These are phyloP conservation scores for Clitocybe nebularis DNA, from an alignment of 1,284 basidiomycete genomes.

Conservation along the genomic window DNA sequence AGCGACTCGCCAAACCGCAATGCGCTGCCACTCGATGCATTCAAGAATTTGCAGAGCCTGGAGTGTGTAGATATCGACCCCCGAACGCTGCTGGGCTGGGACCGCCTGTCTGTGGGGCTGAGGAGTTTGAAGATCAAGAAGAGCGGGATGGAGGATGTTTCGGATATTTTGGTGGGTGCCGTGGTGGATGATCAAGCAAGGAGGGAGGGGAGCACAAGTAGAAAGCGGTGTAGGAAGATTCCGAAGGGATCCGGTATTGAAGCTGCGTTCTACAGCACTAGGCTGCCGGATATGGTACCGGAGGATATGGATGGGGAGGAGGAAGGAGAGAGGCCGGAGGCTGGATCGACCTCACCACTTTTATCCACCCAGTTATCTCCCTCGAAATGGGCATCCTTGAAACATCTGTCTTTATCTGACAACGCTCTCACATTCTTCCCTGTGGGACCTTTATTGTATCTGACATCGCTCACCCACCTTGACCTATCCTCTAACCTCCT, in stretches of 20 bases:
- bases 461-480: slow-evolving; percentile 80
- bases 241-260: slow-evolving; percentile 38
- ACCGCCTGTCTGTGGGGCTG: slow-evolving; percentile 68
- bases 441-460: slow-evolving; percentile 63
- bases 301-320: slow-evolving; percentile 46
- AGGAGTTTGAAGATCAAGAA: slow-evolving; percentile 71
- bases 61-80: slow-evolving; percentile 82
- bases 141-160: slow-evolving; percentile 81
- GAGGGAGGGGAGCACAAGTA: slow-evolving; percentile 49
- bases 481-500: slow-evolving; percentile 90
- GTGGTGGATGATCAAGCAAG: slow-evolving; percentile 72
- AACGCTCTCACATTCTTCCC: slow-evolving; percentile 85
- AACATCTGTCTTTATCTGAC: slow-evolving; percentile 75
- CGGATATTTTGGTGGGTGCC: slow-evolving; percentile 73
- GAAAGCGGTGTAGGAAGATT: slow-evolving; percentile 43
- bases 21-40: slow-evolving; percentile 76
- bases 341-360: slow-evolving; percentile 25
- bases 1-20: slow-evolving; percentile 72
- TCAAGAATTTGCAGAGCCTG: slow-evolving; percentile 78
- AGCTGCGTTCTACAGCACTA: slow-evolving; percentile 48
- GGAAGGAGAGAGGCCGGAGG: slow-evolving; percentile 13
- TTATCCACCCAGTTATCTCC: slow-evolving; percentile 46
- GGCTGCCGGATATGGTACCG: slow-evolving; percentile 54
- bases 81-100: slow-evolving; percentile 81
- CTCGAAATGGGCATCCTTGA: slow-evolving; percentile 76